phyloP scores from a whole-genome alignment of 805 yeast genomes.

The Sporopachydermia lactativora region DNA sequence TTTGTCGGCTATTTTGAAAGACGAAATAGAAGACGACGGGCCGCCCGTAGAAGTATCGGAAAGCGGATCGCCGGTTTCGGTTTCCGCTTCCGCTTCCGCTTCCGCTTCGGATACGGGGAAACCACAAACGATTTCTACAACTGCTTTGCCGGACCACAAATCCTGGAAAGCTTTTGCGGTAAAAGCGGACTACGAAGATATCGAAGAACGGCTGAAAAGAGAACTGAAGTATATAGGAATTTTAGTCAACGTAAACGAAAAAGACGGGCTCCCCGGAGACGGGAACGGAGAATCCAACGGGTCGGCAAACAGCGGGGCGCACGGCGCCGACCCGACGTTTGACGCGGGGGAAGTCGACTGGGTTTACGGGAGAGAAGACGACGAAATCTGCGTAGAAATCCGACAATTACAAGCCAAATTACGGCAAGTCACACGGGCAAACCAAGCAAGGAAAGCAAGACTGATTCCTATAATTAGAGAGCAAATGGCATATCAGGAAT shows the following conservation, averaged over 20 bases:
- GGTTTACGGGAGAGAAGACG: conserved; percentile 78
- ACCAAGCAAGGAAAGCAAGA: conserved; percentile 50
- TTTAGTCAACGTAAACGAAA: conserved; percentile 41
- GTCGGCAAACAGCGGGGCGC: conserved; percentile 10
- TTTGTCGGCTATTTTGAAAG: conserved; percentile 56
- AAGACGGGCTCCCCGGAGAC: conserved; percentile 8
- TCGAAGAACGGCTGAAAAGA: conserved; percentile 79
- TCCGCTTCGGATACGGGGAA: conserved; percentile 7
- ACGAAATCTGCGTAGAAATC: conserved; percentile 79
- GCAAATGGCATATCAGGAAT: conserved; percentile 92
- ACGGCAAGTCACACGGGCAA: conserved; percentile 42
- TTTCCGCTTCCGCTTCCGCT: background rate
- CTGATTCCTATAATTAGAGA: conserved; percentile 67
- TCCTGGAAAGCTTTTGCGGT: conserved; percentile 32
- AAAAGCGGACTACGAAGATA: conserved; percentile 54
- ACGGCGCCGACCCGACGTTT: conserved; percentile 8
- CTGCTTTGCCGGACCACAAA: conserved; percentile 26
- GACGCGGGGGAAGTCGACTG: conserved; percentile 39
- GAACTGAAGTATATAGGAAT: conserved; percentile 88
- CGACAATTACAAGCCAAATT: conserved; percentile 59
- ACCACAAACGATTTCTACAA: conserved; percentile 19
- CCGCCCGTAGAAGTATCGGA: background rate
- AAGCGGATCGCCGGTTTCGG: background rate
- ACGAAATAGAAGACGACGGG: conserved; percentile 7
- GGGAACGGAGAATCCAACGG: conserved; percentile 19